These are phyloP conservation scores for Penicillium sp. DNA, from an alignment of 2,329 filamentous ascomycete genomes.

Conservation along the genomic window DNA sequence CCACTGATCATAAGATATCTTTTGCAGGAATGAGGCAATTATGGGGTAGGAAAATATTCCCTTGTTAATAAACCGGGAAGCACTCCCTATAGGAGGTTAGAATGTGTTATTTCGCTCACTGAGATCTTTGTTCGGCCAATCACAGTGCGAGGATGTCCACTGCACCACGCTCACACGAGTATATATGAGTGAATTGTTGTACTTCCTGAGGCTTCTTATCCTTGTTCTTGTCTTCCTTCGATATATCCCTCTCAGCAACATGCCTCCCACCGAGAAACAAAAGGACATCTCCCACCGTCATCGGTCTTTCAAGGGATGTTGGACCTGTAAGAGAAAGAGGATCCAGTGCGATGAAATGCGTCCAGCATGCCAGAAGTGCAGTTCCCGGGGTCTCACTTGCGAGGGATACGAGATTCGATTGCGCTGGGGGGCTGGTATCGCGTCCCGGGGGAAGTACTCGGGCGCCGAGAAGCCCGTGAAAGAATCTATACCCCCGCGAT, in stretches of 20 bases:
- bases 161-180: slow-evolving; percentile 3
- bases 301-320: slow-evolving; percentile 26
- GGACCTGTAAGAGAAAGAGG: slow-evolving; percentile 25
- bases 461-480: slow-evolving; percentile 23
- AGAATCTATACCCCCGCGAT: slow-evolving; percentile 22
- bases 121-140: slow-evolving; percentile 26
- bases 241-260: not conserved
- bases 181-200: slow-evolving; percentile 15
- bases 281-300: slow-evolving; percentile 16
- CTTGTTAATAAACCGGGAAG: slow-evolving; percentile 4
- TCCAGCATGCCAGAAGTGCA: slow-evolving; percentile 19
- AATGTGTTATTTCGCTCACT: slow-evolving; percentile 15
- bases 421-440: slow-evolving; percentile 25
- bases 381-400: slow-evolving; percentile 13
- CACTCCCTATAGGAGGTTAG: slow-evolving; percentile 18
- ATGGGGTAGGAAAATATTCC: slow-evolving; percentile 3
- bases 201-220: not conserved
- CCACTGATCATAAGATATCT: not conserved
- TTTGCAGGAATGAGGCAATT: slow-evolving; percentile 17
- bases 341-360: slow-evolving; percentile 24
- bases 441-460: slow-evolving; percentile 22
- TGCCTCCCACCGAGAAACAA: slow-evolving; percentile 12
- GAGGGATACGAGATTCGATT: slow-evolving; percentile 25
- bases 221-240: not conserved
- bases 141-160: slow-evolving; percentile 4